Evolutionary conservation across 1,139 yeast species (phyloP).

Genomic region (Taphrina sp.): DNA sequence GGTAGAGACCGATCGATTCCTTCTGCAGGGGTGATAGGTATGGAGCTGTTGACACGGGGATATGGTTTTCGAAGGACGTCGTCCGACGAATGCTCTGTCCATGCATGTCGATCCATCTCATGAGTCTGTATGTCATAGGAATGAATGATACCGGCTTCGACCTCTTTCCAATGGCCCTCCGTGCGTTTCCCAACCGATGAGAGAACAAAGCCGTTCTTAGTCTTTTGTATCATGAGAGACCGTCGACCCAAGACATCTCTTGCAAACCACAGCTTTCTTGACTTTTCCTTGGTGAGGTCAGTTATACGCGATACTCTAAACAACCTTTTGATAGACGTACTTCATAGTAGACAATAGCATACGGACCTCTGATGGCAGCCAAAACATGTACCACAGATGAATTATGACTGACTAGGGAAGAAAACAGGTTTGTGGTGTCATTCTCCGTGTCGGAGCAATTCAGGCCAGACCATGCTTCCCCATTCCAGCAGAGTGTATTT

Average conservation of each 20-base stretch:
- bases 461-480: conserved; percentile 25
- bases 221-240: conserved; percentile 56
- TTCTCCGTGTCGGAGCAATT: conserved; percentile 41
- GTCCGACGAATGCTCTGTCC: not conserved
- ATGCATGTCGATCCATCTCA: not conserved
- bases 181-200: conserved; percentile 40
- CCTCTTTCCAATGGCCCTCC: conserved; percentile 40
- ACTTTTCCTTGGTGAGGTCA: conserved; percentile 21
- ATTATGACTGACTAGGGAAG: conserved; percentile 39
- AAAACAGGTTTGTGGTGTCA: conserved; percentile 53
- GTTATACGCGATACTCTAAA: too few relatives aligned
- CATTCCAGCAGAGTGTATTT: conserved; percentile 32
- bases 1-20: not conserved
- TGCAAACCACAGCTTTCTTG: conserved; percentile 62
- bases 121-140: conserved; percentile 38
- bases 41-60: not conserved
- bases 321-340: conserved; percentile 48
- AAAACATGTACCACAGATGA: conserved; percentile 45
- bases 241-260: conserved; percentile 81
- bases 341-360: conserved; percentile 59
- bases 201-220: conserved; percentile 43
- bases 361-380: conserved; percentile 68
- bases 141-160: conserved; percentile 42
- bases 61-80: not conserved
- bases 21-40: not conserved